Conservation (phyloP, 768 basidiomycete species). For the Amylocystis lapponica region DNA sequence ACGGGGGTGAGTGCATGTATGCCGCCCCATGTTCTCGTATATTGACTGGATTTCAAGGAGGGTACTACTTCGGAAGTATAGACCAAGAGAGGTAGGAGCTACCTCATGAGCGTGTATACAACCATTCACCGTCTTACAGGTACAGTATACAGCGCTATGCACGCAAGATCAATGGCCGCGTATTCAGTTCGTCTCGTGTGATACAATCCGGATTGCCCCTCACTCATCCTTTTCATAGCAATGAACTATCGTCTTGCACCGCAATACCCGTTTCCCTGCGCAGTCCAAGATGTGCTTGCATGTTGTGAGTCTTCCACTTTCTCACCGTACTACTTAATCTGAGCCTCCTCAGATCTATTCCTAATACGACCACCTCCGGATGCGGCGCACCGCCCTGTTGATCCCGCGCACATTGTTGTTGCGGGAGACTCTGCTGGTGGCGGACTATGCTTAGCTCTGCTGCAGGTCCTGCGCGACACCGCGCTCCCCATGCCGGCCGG, state of each 20-base stretch:
- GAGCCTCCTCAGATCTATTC: constrained; percentile 65
- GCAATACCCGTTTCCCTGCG: constrained; percentile 95
- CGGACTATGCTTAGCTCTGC: constrained; percentile 73
- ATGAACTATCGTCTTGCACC: constrained; percentile 87
- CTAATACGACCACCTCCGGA: constrained; percentile 82
- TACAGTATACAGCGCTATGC: constrained; percentile 80
- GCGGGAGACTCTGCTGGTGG: constrained; percentile 95
- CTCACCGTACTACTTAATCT: not conserved
- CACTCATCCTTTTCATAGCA: constrained; percentile 34
- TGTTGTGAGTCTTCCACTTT: constrained; percentile 53
- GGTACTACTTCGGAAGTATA: constrained; percentile 80
- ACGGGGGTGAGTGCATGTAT: constrained; percentile 53
- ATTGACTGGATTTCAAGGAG: constrained; percentile 40
- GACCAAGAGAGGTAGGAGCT: constrained; percentile 60
- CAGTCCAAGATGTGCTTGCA: constrained; percentile 82
- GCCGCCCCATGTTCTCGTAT: not conserved
- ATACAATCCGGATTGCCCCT: not conserved
- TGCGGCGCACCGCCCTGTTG: constrained; percentile 71
- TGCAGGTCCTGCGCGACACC: constrained; percentile 83
- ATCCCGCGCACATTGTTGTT: constrained; percentile 77
- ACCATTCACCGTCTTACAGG: constrained; percentile 24
- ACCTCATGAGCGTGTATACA: not conserved
- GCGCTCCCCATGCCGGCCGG: constrained; percentile 83
- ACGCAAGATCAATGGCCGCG: constrained; percentile 88
- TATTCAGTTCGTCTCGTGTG: constrained; percentile 50